phyloP scores from a whole-genome alignment of 2,329 filamentous ascomycete species.

The Epichloe coenophiala region DNA sequence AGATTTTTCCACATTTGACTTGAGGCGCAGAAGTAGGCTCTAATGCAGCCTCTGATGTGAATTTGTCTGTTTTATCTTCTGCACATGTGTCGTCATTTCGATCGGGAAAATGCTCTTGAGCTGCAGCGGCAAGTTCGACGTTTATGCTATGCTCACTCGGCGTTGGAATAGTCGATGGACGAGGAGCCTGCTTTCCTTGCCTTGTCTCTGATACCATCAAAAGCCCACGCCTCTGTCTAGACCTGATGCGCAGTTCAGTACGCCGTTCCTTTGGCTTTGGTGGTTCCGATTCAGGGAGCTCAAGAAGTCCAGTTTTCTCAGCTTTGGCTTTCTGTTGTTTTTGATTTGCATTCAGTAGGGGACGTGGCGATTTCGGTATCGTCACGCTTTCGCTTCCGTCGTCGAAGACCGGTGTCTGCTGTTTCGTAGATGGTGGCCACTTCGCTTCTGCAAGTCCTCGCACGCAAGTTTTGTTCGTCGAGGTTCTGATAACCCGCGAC shows the following conservation, averaged over 20 bases:
- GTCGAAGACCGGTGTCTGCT: no score
- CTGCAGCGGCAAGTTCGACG: not conserved
- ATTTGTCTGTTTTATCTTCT: not conserved
- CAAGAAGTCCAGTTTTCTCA: not conserved
- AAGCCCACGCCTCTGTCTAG: constrained; percentile 33
- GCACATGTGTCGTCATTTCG: not conserved
- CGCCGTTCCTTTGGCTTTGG: constrained; percentile 15
- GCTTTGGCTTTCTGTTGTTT: not conserved
- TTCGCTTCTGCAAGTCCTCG: no score
- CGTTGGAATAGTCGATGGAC: not conserved
- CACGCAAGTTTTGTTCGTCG: not conserved
- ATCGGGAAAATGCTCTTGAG: not conserved
- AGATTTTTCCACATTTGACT: not conserved
- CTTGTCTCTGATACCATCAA: constrained; percentile 29
- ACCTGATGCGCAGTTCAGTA: constrained; percentile 33
- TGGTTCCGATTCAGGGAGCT: not conserved
- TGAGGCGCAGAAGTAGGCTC: not conserved
- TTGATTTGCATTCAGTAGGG: not conserved
- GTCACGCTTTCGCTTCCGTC: not conserved
- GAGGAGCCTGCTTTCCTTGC: not conserved
- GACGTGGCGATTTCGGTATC: not conserved
- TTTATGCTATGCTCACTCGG: not conserved
- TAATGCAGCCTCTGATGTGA: not conserved
- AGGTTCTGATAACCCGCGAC: not conserved
- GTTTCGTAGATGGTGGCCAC: no score